Conservation (phyloP, 495 filamentous ascomycete genomes). For the Poronia punctata region DNA sequence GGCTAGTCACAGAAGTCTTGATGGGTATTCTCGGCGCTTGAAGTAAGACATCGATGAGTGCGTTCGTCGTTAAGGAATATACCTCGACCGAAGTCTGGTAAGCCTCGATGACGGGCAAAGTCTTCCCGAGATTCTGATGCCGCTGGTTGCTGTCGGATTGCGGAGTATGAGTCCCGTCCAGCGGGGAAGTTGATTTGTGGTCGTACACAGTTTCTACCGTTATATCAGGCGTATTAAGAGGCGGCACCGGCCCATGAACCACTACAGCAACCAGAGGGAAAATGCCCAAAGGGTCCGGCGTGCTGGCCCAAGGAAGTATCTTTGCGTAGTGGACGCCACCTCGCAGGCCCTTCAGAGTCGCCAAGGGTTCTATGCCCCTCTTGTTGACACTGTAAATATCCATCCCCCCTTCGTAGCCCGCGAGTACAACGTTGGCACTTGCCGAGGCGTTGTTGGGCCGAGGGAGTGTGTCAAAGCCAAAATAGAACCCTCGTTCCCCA, state of each 20-base stretch:
- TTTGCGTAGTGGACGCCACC: slow-evolving; percentile 79
- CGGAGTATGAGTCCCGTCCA: slow-evolving; percentile 27
- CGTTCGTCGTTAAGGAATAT: slow-evolving; percentile 66
- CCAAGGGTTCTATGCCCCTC: slow-evolving; percentile 55
- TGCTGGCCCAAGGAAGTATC: slow-evolving; percentile 54
- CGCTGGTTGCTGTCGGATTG: slow-evolving; percentile 21
- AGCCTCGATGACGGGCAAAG: slow-evolving; percentile 35
- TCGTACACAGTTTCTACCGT: slow-evolving; percentile 32
- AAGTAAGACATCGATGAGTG: slow-evolving; percentile 62
- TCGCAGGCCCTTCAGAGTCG: slow-evolving; percentile 64
- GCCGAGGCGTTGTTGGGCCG: slow-evolving; percentile 41
- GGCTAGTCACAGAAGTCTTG: slow-evolving; percentile 44
- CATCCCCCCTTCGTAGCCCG: slow-evolving; percentile 68
- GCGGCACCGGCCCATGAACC: slow-evolving; percentile 61
- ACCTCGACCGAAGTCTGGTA: slow-evolving; percentile 85
- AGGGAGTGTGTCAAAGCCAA: slow-evolving; percentile 67
- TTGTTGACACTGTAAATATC: slow-evolving; percentile 65
- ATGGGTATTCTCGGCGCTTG: slow-evolving; percentile 42
- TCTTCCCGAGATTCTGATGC: slow-evolving; percentile 13
- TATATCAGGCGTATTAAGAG: slow-evolving; percentile 23
- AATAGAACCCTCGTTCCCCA: slow-evolving; percentile 61
- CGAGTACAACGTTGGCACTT: slow-evolving; percentile 61
- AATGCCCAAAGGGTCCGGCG: slow-evolving; percentile 19
- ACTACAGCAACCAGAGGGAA: slow-evolving; percentile 66
- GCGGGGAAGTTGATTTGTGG: slow-evolving; percentile 30